Evolutionary conservation across 306 rosid genomes (phyloP).

Genomic region (Dryas drummondii): DNA sequence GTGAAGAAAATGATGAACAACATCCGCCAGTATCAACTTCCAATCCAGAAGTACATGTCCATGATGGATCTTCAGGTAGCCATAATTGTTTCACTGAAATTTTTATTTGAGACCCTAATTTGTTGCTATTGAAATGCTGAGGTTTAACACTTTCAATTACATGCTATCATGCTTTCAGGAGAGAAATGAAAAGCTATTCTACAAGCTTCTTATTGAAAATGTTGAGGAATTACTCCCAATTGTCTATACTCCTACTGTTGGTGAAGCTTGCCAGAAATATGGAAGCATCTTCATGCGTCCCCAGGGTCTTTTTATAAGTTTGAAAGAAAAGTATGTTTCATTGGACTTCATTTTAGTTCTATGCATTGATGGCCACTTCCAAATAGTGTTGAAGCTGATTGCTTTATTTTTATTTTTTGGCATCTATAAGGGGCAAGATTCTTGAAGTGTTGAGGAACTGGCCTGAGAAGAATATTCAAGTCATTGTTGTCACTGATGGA

Average conservation of each 20-base stretch:
- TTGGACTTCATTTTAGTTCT: conserved; percentile 17
- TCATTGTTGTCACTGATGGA: conserved; percentile 95
- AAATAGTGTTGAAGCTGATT: conserved; percentile 22
- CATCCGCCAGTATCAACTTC: conserved; percentile 79
- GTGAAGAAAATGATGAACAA: conserved; percentile 75
- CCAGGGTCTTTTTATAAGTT: conserved; percentile 90
- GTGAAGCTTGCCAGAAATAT: conserved; percentile 98
- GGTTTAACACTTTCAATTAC: not conserved
- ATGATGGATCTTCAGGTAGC: conserved; percentile 99
- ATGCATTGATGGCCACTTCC: conserved; percentile 12
- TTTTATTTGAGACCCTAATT: conserved; percentile 7
- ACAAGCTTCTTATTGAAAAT: conserved; percentile 73
- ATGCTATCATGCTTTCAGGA: conserved; percentile 54
- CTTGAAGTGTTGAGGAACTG: conserved; percentile 94
- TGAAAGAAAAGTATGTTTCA: conserved; percentile 81
- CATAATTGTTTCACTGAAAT: conserved; percentile 8
- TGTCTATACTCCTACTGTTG: conserved; percentile 96
- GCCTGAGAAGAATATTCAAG: conserved; percentile 96
- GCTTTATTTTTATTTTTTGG: conserved; percentile 20
- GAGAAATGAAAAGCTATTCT: conserved; percentile 82
- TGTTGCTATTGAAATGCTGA: not conserved
- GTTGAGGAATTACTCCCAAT: conserved; percentile 95
- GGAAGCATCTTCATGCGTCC: conserved; percentile 82
- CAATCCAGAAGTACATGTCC: conserved; percentile 83
- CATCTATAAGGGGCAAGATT: conserved; percentile 65